Evolutionary conservation across 345 rosid genomes (phyloP).

Genomic region (Aurinia saxatilis): DNA sequence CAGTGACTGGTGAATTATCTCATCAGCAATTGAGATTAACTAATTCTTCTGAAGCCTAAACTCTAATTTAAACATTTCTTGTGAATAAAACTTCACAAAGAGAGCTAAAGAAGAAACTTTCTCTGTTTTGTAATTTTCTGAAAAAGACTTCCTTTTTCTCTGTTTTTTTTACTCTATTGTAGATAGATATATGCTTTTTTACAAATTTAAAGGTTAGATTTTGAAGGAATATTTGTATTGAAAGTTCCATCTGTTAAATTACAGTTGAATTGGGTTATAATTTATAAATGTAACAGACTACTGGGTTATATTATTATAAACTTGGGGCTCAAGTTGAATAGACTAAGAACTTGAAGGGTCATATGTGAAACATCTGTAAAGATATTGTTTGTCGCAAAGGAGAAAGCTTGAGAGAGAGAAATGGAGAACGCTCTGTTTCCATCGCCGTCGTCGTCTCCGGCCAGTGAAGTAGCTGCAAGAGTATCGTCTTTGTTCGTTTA

Average conservation of each 20-base stretch:
- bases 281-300: too few relatives aligned
- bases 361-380: not conserved
- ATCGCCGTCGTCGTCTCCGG: constrained; percentile 8
- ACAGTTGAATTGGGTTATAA: not conserved
- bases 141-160: not conserved
- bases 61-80: too few relatives aligned
- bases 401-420: not conserved
- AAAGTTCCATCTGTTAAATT: not conserved
- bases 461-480: constrained; percentile 12
- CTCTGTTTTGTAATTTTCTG: not conserved
- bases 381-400: not conserved
- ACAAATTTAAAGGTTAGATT: not conserved
- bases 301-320: too few relatives aligned
- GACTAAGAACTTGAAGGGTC: not conserved
- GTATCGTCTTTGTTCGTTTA: constrained; percentile 62
- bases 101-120: constrained; percentile 11
- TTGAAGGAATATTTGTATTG: not conserved
- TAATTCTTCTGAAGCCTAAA: constrained; percentile 14
- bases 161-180: not conserved
- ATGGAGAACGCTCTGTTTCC: constrained; percentile 22
- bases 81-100: not conserved
- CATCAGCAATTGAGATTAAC: constrained; percentile 26
- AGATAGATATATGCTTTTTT: not conserved
- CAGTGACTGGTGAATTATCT: constrained; percentile 18
- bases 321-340: not conserved